Evolutionary conservation across 179 eudicot genomes (phyloP), one percentile per base, ranked within the genome.

Genomic region (Actinidia chinensis): DNA sequence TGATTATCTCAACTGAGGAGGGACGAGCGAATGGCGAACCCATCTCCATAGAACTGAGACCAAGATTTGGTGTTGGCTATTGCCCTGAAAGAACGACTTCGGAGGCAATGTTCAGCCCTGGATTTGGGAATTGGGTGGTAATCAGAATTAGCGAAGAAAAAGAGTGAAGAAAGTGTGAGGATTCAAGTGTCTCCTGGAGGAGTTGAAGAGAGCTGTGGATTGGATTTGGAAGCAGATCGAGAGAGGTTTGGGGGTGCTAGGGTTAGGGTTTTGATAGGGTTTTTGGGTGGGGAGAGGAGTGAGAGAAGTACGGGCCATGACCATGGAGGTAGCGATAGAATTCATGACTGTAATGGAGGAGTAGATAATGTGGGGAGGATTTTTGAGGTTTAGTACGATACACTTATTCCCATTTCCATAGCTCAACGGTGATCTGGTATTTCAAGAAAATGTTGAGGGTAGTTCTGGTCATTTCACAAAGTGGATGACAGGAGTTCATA

Each of bases 61-160:
- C 99, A 96, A n/a, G 96, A 92, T 81, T 88, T 92, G 28, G 99
- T 96, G 78, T 92, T 96, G 8, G 88, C 83, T 81, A 96, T 90
- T 25, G 86, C 90, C 0, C n/a, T n/a, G 92, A 87, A 54, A 96
- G 87, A 56, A 89, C 3, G 91, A 86, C 78, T 88, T 92, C 22
- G 91, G 76, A 9, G 91, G 70, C 5, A 82, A 46, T 8, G 84
- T 6, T 72, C 81, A 77, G 83, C 74, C 4, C 81, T 80, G 22
- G 88, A 83, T 40, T 82, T 61, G 6, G 88, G 84, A 70, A 66
- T 1, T 63, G 81, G 79, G 76, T 77, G 70, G 40, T 80, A n/a
- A n/a, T 81, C 69, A 88, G 80, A 64, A 84, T 75, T 65, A 83
- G 76, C 47, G 90, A 79, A 88, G 73, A 60, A 82, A 50, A 82